Conservation (phyloP, 305 asterid genomes). For the Stenogyne calaminthoides region DNA sequence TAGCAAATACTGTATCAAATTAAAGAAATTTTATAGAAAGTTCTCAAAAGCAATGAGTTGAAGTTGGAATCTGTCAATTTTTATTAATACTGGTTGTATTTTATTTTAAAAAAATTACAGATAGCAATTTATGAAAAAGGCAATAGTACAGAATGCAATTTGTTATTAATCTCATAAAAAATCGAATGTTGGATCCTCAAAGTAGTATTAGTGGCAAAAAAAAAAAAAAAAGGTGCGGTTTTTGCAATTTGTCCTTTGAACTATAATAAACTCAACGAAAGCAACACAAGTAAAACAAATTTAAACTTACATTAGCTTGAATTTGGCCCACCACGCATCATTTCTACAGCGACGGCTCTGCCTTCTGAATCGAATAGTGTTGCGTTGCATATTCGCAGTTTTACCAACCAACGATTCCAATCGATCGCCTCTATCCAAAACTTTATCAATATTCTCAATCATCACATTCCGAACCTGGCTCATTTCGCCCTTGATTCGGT, state of each 20-base stretch:
- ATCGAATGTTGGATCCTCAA: too few relatives aligned
- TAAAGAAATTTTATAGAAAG: too few relatives aligned
- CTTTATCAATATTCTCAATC: constrained; percentile 90
- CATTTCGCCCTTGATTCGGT: constrained; percentile 90
- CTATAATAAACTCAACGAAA: neutral
- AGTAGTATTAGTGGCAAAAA: too few relatives aligned
- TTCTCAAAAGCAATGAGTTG: too few relatives aligned
- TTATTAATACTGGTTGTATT: too few relatives aligned
- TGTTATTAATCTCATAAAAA: too few relatives aligned
- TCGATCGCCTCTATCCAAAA: constrained; percentile 89
- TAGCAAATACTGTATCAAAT: too few relatives aligned
- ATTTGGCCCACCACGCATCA: constrained; percentile 91
- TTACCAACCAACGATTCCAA: constrained; percentile 84
- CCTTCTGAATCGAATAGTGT: constrained; percentile 82
- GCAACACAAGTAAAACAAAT: neutral
- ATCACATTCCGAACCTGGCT: constrained; percentile 90
- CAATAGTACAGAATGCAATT: too few relatives aligned
- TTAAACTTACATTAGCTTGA: constrained; percentile 73
- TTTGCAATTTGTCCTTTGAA: neutral
- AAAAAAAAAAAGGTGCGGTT: too few relatives aligned
- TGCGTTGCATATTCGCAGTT: constrained; percentile 79
- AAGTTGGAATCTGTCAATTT: too few relatives aligned
- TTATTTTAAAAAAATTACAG: too few relatives aligned
- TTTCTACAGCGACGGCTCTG: constrained; percentile 82
- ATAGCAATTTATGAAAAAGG: too few relatives aligned